Conservation (phyloP, 2,329 filamentous ascomycete genomes). For the Epichloe sp. region DNA sequence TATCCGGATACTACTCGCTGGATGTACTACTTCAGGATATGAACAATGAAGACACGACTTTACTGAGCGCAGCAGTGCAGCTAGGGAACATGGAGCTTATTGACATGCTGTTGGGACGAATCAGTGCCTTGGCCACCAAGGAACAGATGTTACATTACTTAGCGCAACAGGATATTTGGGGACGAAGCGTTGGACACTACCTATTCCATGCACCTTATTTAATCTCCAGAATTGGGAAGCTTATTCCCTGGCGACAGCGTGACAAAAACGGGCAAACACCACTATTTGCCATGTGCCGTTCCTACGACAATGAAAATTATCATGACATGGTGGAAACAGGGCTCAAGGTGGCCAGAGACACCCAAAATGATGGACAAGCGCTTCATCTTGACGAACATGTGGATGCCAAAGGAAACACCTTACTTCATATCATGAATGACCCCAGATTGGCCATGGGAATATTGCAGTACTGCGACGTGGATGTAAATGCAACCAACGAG, state of each 20-base stretch:
- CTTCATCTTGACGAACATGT: conserved; percentile 88
- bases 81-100: conserved; percentile 64
- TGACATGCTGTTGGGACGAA: conserved; percentile 58
- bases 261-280: conserved; percentile 98
- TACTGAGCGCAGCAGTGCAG: conserved; percentile 84
- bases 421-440: conserved; percentile 92
- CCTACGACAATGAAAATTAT: conserved; percentile 87
- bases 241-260: conserved; percentile 78
- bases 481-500: conserved; percentile 91
- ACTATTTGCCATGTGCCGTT: conserved; percentile 84
- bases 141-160: conserved; percentile 55
- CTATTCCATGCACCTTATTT: conserved; percentile 80
- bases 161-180: conserved; percentile 64
- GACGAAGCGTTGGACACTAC: conserved; percentile 87
- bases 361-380: conserved; percentile 66
- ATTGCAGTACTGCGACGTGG: conserved; percentile 76
- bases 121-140: conserved; percentile 44
- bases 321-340: conserved; percentile 75
- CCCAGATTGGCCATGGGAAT: conserved; percentile 62
- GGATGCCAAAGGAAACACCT: conserved; percentile 82
- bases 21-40: conserved; percentile 64
- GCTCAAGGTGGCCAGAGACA: conserved; percentile 56
- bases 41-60: conserved; percentile 79
- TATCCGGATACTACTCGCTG: conserved; percentile 63
- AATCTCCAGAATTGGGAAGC: conserved; percentile 60